Conservation (phyloP, 2,329 filamentous ascomycete species). For the Aureobasidium mangrovei region DNA sequence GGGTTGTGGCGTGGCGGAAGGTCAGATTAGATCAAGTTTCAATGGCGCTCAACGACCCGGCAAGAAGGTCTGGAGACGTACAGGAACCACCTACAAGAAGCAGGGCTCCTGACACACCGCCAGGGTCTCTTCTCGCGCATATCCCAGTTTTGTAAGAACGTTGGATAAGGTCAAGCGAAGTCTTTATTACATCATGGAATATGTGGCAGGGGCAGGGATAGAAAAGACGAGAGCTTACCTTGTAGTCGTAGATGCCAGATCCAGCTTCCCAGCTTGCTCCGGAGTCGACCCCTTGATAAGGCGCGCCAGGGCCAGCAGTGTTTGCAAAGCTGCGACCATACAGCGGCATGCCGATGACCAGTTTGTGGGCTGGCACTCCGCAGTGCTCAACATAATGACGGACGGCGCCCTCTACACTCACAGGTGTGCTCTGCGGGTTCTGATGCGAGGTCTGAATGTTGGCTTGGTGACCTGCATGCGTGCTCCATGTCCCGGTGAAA, state of each 20-base stretch:
- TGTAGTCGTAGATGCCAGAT: constrained; percentile 78
- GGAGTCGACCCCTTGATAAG: constrained; percentile 60
- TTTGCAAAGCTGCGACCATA: constrained; percentile 80
- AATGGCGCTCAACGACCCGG: constrained; percentile 15
- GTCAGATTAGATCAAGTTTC: constrained; percentile 35
- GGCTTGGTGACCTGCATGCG: constrained; percentile 63
- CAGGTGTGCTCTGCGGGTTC: constrained; percentile 62
- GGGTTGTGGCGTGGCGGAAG: neutral
- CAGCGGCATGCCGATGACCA: constrained; percentile 84
- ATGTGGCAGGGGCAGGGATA: neutral
- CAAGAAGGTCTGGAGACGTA: neutral
- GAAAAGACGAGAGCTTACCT: constrained; percentile 32
- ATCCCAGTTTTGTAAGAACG: constrained; percentile 12
- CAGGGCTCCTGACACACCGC: constrained; percentile 1
- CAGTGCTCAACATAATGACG: constrained; percentile 58
- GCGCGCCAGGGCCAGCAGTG: constrained; percentile 63
- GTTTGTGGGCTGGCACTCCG: constrained; percentile 56
- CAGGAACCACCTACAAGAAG: neutral
- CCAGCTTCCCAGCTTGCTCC: constrained; percentile 66
- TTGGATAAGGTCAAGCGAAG: constrained; percentile 9
- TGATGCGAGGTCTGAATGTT: constrained; percentile 58
- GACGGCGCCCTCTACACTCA: constrained; percentile 64
- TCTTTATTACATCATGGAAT: constrained; percentile 13
- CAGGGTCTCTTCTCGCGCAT: neutral
- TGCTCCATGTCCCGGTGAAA: constrained; percentile 70